phyloP scores from a whole-genome alignment of 768 basidiomycete species.

The Termitomyces sp. region DNA sequence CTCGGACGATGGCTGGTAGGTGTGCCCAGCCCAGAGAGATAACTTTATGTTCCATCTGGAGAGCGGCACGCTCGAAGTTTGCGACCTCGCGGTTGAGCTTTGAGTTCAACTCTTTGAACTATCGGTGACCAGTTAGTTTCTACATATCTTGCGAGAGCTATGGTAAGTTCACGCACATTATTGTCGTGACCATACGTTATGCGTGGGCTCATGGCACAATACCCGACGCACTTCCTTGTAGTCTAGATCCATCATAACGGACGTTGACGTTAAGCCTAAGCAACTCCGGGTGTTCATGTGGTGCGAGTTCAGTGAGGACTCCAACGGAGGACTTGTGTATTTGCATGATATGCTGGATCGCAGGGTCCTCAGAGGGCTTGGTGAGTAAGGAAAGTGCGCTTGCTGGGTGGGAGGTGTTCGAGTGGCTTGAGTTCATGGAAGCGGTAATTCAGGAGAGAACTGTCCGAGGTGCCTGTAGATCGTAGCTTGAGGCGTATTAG shows the following conservation, averaged over 20 bases:
- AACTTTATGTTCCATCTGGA: slow-evolving; percentile 53
- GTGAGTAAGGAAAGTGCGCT: slow-evolving; percentile 51
- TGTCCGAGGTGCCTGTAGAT: slow-evolving; percentile 43
- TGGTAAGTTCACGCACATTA: slow-evolving; percentile 43
- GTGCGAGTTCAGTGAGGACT: slow-evolving; percentile 72
- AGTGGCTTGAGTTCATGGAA: slow-evolving; percentile 68
- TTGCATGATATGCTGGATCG: slow-evolving; percentile 68
- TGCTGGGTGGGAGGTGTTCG: slow-evolving; percentile 60
- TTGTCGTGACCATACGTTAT: slow-evolving; percentile 77
- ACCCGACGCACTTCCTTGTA: slow-evolving; percentile 66
- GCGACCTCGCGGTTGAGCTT: slow-evolving; percentile 68
- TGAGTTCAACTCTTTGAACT: slow-evolving; percentile 80
- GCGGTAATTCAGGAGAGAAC: slow-evolving; percentile 41
- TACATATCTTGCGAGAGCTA: not conserved
- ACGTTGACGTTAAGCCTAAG: slow-evolving; percentile 65
- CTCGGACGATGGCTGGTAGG: slow-evolving; percentile 51
- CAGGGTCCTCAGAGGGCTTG: slow-evolving; percentile 65
- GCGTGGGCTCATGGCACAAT: slow-evolving; percentile 74
- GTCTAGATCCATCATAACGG: slow-evolving; percentile 66
- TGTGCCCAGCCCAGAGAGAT: slow-evolving; percentile 38
- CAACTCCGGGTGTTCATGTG: slow-evolving; percentile 68
- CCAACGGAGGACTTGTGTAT: slow-evolving; percentile 67
- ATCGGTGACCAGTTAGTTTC: not conserved
- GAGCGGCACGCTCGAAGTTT: slow-evolving; percentile 57
- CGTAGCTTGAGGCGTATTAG: slow-evolving; percentile 39